Evolutionary conservation across 2,329 filamentous ascomycete genomes (phyloP), one percentile per base, ranked within the genome.

Genomic region (Fusarium falciforme): DNA sequence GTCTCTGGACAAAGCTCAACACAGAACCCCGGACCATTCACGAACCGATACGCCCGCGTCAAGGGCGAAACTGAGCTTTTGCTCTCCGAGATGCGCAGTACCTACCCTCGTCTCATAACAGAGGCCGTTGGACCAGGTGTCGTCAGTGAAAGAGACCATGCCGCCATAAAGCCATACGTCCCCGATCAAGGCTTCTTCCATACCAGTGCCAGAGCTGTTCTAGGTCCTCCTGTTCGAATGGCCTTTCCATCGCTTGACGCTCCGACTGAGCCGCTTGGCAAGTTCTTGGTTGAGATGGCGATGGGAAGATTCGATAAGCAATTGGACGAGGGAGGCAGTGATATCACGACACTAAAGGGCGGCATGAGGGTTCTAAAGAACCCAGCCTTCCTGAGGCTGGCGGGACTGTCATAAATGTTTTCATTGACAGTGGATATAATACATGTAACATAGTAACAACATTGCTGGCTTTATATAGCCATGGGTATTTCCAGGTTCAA

Each of bases 321-420:
- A 27, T 29, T 75, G 22, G 40, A 55, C 4, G 25, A 22, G 8
- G 58, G 55, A 3, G 68, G 36, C 1, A 42, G 35, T 4, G 73
- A 49, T n/a, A 72, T 75, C 25, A 29, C 29, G 2, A 69, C 35
- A 38, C n/a, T 69, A 17, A 66, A 66, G 3, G 73, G 61, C 1
- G 73, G 67, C 1, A 66, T 44, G 8, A 73, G 73, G 4, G 68
- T 75, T 64, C 25, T 75, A 14, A 66, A 75, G 16, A 76, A 74
- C 42, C 47, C 17, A 8, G 73, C 73, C 1, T 75, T 75, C 10
- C 61, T 54, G 4, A 58, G 54, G 6, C 29, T 55, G 6, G 7
- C 52, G 25, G 52, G 52, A 6, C 6, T 35, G 6, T 55, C 31
- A 10, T 55, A 3, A 55, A 31, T 35, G 5, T 29, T 52, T 49